Percentiles rank a stretch among this genome's conserved stretches.
Conservation (phyloP, 805 yeast genomes). For the Ogataea parapolymorpha region DNA sequence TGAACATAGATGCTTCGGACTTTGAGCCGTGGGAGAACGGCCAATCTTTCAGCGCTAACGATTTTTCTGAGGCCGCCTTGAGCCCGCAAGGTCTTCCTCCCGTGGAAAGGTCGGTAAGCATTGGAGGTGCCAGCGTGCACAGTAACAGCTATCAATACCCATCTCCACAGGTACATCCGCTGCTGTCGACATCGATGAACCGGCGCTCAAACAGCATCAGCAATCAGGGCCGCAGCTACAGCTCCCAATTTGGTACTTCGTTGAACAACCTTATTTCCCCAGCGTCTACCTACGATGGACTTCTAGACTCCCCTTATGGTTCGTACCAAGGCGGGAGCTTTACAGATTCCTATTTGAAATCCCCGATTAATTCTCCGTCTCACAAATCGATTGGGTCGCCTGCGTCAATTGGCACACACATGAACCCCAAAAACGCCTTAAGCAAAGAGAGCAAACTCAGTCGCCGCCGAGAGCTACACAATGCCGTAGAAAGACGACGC, state of each 20-base stretch:
- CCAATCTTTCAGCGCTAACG: conserved; percentile 11
- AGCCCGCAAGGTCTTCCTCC: conserved; percentile 15
- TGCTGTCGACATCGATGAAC: conserved; percentile 16
- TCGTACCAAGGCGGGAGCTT: conserved; percentile 30
- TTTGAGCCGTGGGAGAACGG: conserved; percentile 6
- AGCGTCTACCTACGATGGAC: conserved; percentile 33
- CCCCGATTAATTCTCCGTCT: conserved; percentile 36
- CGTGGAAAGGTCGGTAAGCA: conserved; percentile 14
- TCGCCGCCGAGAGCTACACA: conserved; percentile 84
- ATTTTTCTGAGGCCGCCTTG: conserved; percentile 12
- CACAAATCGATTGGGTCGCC: conserved; percentile 29
- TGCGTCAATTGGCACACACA: conserved; percentile 31
- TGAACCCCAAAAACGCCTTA: conserved; percentile 35
- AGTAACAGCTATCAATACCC: conserved; percentile 23
- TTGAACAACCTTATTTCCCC: conserved; percentile 34
- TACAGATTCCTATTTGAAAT: conserved; percentile 30
- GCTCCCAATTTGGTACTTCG: conserved; percentile 32
- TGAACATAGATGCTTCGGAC: conserved; percentile 16
- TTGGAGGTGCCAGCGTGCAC: conserved; percentile 9
- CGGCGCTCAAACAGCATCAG: conserved; percentile 24
- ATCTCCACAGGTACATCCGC: conserved; percentile 29
- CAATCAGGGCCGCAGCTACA: conserved; percentile 27
- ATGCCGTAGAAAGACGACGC: conserved; percentile 90
- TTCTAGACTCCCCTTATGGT: conserved; percentile 35
- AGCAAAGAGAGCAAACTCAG: conserved; percentile 68